Base-by-base conservation (phyloP, 2,329 filamentous ascomycete genomes). In the Exophiala lecanii-corni region DNA sequence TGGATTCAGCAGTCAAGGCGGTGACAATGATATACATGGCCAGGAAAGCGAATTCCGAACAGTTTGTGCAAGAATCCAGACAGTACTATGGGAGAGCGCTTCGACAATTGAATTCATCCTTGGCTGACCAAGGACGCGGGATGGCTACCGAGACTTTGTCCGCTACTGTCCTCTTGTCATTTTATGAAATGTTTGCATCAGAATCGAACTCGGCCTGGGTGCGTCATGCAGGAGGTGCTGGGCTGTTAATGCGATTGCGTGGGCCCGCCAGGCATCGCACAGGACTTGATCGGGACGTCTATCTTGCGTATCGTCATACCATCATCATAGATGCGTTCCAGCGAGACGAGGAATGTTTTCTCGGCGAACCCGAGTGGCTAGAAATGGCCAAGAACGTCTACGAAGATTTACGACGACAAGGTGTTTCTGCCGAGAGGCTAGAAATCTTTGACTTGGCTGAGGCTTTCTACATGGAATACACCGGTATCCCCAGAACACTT, bases 121-220 rank as follows among this genome's bases (percentile, higher is more conserved):
- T 67, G 1, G 46, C 53, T n/a, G 49, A 59, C 15, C 56, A 56
- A 4, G 40, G 43, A 3, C 55, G 53, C 3, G 60, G 59, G 1
- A 57, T 58, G 43, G 60, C 60, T 1, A 59, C 61, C 19, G 59
- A 63, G 35, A 57, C 58, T 4, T 43, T 67, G 2, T 59, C 60
- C 6, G 58, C 63, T 2, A 62, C 61, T 15, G 61, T 65, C 17
- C 46, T 59, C 2, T 56, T 67, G 4, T 61, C 56, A 3, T 55
- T 65, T 25, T 67, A 63, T 39, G 64, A 67, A 38, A 59, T 64
- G 45, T 60, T 63, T 43, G 55, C 59, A 21, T 61, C 57, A 26
- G 64, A 61, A n/a, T 57, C 57, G n/a, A 54, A 59, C 21, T 51
- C 60, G 10, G 57, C 62, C 3, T 67, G 64, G 63, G 49, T 65